Conservation (phyloP, 257 asterid genomes). For the Plantago elongata region DNA sequence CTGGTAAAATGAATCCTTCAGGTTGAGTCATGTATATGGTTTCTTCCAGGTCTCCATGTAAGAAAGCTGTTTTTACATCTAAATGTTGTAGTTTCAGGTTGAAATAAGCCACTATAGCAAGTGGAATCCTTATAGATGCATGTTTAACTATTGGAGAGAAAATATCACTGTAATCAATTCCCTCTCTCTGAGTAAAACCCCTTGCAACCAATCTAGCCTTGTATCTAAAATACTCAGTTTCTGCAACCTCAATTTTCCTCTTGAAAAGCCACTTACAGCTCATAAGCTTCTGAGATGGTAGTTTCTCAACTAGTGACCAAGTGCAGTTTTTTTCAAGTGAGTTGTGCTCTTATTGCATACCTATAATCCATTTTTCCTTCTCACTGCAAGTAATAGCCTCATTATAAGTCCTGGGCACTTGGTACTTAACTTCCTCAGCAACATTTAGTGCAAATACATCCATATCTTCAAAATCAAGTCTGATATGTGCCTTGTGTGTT, state of each 20-base stretch:
- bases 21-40: background rate
- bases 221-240: background rate
- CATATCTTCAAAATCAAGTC: background rate
- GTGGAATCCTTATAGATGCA: background rate
- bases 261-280: background rate
- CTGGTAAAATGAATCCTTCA: background rate
- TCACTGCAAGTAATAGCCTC: background rate
- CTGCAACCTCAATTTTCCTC: background rate
- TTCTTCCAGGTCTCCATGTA: background rate
- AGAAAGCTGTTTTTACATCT: background rate
- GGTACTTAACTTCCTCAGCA: background rate
- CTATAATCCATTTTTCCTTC: background rate
- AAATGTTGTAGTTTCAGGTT: background rate
- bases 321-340: background rate
- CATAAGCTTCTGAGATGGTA: background rate
- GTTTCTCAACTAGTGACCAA: background rate
- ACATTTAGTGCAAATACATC: background rate
- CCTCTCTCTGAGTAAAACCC: conserved; percentile 2
- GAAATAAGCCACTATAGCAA: background rate
- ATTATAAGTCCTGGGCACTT: background rate
- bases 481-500: background rate
- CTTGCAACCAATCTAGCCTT: background rate
- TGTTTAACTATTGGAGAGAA: background rate
- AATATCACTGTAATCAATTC: conserved; percentile 2
- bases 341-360: background rate